These are phyloP conservation scores for Kwoniella heveanensis DNA, from an alignment of 768 basidiomycete species.

Conservation along the genomic window DNA sequence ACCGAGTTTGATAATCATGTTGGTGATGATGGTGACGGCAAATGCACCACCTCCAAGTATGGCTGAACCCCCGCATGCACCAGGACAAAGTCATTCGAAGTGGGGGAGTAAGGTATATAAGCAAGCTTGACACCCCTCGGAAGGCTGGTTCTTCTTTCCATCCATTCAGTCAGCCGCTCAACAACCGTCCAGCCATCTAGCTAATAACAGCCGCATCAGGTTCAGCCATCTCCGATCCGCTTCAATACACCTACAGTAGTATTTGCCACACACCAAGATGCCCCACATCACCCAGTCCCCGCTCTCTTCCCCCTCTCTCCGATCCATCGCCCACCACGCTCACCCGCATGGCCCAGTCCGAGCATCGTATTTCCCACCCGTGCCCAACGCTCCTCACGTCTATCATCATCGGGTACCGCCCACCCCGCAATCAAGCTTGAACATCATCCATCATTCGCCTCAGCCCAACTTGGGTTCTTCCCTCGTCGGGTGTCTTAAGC, in stretches of 20 bases:
- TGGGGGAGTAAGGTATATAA: neutral
- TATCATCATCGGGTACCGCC: slow-evolving; percentile 20
- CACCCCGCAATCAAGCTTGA: slow-evolving; percentile 10
- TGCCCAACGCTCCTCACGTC: slow-evolving; percentile 13
- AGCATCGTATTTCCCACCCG: slow-evolving; percentile 23
- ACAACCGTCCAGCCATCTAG: neutral
- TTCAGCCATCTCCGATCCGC: slow-evolving; percentile 1
- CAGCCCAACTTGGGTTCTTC: slow-evolving; percentile 6
- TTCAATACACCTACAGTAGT: neutral
- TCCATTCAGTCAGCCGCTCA: neutral
- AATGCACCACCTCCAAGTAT: no score
- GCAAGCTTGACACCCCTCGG: neutral
- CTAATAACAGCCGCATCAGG: neutral
- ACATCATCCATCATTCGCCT: slow-evolving; percentile 6
- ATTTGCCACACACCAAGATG: slow-evolving; percentile 5
- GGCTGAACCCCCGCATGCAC: no score
- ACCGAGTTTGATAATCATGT: no score
- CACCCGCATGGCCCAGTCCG: neutral
- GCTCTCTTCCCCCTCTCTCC: slow-evolving; percentile 21
- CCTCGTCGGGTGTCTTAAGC: slow-evolving; percentile 21
- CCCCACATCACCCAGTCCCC: slow-evolving; percentile 22
- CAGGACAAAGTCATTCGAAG: no score
- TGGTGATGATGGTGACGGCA: neutral
- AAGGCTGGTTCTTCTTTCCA: neutral
- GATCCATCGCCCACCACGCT: slow-evolving; percentile 20